These are phyloP conservation scores for Isabelozyma heimii DNA, from an alignment of 805 yeast species.

Conservation along the genomic window DNA sequence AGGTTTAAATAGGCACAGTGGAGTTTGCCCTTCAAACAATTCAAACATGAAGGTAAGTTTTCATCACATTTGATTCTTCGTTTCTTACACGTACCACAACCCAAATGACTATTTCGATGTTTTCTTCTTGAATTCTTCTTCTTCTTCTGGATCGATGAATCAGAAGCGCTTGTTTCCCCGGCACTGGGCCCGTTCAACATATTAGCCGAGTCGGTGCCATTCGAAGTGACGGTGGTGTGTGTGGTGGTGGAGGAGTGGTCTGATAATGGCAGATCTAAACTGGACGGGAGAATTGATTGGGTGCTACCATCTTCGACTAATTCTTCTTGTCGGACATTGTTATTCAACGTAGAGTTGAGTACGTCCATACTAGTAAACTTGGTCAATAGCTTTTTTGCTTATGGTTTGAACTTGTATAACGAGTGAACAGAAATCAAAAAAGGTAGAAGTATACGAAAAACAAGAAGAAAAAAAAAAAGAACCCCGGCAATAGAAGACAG, in stretches of 20 bases:
- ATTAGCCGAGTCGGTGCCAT: neutral
- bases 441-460: neutral
- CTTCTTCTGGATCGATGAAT: constrained; percentile 10
- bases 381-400: neutral
- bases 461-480: neutral
- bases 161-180: constrained; percentile 2
- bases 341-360: constrained; percentile 28
- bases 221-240: constrained; percentile 1
- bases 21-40: constrained; percentile 45
- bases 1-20: constrained; percentile 46
- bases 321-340: constrained; percentile 29
- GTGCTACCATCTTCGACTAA: constrained; percentile 6
- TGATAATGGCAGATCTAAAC: constrained; percentile 13
- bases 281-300: constrained; percentile 1
- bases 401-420: no score
- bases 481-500: neutral
- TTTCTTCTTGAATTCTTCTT: constrained; percentile 51
- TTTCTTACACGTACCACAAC: constrained; percentile 64
- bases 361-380: constrained; percentile 13
- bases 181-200: constrained; percentile 2
- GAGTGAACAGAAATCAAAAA: neutral
- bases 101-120: constrained; percentile 68
- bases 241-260: constrained; percentile 6
- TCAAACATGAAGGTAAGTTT: constrained; percentile 46
- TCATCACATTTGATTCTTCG: constrained; percentile 53